These are phyloP conservation scores for Citrus hindsii DNA, from an alignment of 345 rosid genomes.

Conservation along the genomic window DNA sequence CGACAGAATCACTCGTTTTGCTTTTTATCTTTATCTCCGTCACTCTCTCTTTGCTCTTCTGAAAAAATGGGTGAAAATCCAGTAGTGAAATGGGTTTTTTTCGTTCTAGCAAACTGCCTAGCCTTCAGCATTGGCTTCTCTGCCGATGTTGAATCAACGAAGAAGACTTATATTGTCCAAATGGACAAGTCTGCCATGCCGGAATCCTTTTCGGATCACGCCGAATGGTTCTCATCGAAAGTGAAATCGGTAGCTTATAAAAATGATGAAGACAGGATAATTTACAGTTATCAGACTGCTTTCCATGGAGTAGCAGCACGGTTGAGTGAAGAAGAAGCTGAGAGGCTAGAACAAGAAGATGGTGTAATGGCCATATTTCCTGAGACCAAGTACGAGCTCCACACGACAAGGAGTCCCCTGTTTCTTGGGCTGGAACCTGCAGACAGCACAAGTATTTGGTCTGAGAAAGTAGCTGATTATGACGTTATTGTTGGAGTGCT, in stretches of 20 bases:
- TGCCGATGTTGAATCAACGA: slow-evolving; percentile 19
- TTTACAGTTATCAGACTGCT: slow-evolving; percentile 61
- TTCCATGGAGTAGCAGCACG: slow-evolving; percentile 68
- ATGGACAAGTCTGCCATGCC: slow-evolving; percentile 91
- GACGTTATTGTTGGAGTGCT: slow-evolving; percentile 79
- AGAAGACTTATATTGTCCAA: slow-evolving; percentile 73
- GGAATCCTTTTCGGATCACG: slow-evolving; percentile 42
- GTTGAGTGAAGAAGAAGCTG: slow-evolving; percentile 54
- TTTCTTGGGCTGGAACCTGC: slow-evolving; percentile 63
- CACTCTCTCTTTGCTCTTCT: not conserved
- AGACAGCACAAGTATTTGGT: slow-evolving; percentile 43
- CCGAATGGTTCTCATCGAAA: slow-evolving; percentile 77
- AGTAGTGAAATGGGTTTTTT: slow-evolving; percentile 35
- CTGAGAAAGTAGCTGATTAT: slow-evolving; percentile 42
- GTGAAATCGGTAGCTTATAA: slow-evolving; percentile 41
- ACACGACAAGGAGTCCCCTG: slow-evolving; percentile 72
- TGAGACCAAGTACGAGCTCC: slow-evolving; percentile 57
- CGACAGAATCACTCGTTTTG: not conserved
- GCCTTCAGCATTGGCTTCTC: slow-evolving; percentile 30
- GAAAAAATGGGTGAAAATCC: slow-evolving; percentile 36
- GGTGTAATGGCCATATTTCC: slow-evolving; percentile 57
- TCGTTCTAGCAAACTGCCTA: slow-evolving; percentile 27
- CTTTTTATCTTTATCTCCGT: not conserved
- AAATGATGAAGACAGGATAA: slow-evolving; percentile 41
- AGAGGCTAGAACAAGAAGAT: slow-evolving; percentile 45